Base-by-base conservation (phyloP, 768 basidiomycete species). In the Agaricus bisporus region DNA sequence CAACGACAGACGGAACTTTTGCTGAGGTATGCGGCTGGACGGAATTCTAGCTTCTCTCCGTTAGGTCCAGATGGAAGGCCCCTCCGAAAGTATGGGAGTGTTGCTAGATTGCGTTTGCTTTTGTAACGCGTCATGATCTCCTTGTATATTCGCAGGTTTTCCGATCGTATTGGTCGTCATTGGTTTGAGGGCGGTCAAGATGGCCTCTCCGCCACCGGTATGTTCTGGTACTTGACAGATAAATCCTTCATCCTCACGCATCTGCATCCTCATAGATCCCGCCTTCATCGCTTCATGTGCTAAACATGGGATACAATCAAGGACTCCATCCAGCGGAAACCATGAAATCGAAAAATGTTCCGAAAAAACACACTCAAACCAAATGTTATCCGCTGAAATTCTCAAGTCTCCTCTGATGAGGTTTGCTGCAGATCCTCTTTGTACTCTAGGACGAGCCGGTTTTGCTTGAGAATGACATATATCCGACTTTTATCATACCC, bases 121-220 rank as follows among this genome's bases (percentile, higher is more conserved):
- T 41, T 51, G n/a, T 58, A 51, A 39, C 22, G 26, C 17, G 32
- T 45, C 47, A 45, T 35, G 25, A 29, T 15, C 56, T 38, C 12
- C 50, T 22, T 32, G 35, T 50, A 49, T 44, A 41, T 42, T 51
- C 41, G 1, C 44, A 69, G 68, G 60, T 85, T 75, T 60, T 86
- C 86, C 1, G 82, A 86, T 56, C 71, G 76, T 57, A 73, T 72
- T 32, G 61, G 68, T 39, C 75, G 76, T 25, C 83, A 86, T 53
- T 87, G 86, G 86, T 84, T 86, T 59, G 72, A 80, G 52, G 72
- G 75, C 8, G 82, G 77, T 55, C 69, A 66, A 39, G 77, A 80
- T 43, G 80, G 82, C 8, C 66, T 78, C 37, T 85, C 83, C 2
- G 75, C 80, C 46, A 73, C 79, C 43, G 77, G 82, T 81, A 60